phyloP scores from a whole-genome alignment of 805 yeast genomes.

The Sugiyamaella americana region DNA sequence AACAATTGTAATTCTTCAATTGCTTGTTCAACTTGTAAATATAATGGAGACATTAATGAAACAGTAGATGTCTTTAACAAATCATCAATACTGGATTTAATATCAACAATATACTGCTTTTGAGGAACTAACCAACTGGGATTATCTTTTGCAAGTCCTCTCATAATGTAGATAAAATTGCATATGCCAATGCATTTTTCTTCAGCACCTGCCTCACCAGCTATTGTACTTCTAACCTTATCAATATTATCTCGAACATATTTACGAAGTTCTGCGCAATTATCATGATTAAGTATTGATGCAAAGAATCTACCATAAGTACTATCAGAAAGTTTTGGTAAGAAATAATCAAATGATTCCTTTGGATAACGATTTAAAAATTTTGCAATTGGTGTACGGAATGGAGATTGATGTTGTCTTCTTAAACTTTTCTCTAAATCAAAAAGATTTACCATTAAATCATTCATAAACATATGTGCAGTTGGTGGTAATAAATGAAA shows the following conservation, averaged over 20 bases:
- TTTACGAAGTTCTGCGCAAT: conserved; percentile 51
- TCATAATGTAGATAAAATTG: conserved; percentile 62
- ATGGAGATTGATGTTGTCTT: conserved; percentile 81
- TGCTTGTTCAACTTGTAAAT: conserved; percentile 68
- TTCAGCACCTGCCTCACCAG: conserved; percentile 46
- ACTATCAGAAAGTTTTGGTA: conserved; percentile 58
- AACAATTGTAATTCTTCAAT: conserved; percentile 52
- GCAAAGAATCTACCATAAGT: conserved; percentile 61
- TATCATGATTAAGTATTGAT: conserved; percentile 51
- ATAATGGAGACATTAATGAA: conserved; percentile 50
- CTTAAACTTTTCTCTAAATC: conserved; percentile 77
- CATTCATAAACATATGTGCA: conserved; percentile 88
- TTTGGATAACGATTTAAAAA: conserved; percentile 77
- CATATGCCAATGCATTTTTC: conserved; percentile 59
- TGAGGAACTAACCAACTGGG: conserved; percentile 54
- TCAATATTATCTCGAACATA: conserved; percentile 49
- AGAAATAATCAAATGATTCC: conserved; percentile 66
- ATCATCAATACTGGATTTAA: conserved; percentile 40
- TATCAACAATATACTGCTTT: conserved; percentile 35
- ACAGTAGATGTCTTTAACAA: conserved; percentile 40
- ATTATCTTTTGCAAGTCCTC: conserved; percentile 44
- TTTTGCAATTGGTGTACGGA: conserved; percentile 83
- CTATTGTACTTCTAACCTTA: conserved; percentile 42
- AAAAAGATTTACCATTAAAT: conserved; percentile 67
- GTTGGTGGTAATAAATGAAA: conserved; percentile 89